These are phyloP conservation scores for Aspergillus brunneoviolaceus DNA, from an alignment of 2,329 filamentous ascomycete genomes.

Conservation along the genomic window DNA sequence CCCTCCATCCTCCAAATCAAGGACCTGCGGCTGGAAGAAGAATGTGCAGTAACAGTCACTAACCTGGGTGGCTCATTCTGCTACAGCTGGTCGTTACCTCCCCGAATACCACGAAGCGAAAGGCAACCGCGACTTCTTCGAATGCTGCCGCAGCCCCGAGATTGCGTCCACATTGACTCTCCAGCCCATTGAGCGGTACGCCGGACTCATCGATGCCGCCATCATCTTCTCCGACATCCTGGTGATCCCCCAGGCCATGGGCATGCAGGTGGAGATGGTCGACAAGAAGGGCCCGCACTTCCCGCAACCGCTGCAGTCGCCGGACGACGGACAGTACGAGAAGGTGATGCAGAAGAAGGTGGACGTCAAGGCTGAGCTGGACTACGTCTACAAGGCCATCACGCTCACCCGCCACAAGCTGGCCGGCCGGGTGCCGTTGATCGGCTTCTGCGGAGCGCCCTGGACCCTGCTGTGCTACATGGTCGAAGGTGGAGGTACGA, in stretches of 20 bases:
- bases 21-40: not conserved
- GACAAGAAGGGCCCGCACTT: slow-evolving; percentile 97
- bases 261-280: slow-evolving; percentile 98
- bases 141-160: slow-evolving; percentile 91
- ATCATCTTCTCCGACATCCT: slow-evolving; percentile 99
- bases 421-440: slow-evolving; percentile 81
- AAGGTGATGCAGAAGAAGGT: slow-evolving; percentile 74
- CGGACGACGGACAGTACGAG: slow-evolving; percentile 79
- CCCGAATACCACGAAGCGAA: slow-evolving; percentile 98
- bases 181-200: slow-evolving; percentile 90
- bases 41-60: not conserved
- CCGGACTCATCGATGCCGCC: slow-evolving; percentile 86
- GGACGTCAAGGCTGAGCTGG: slow-evolving; percentile 79
- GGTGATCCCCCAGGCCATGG: slow-evolving; percentile 95
- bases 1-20: not conserved
- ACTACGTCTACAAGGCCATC: slow-evolving; percentile 95
- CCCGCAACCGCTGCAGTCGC: slow-evolving; percentile 75
- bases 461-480: slow-evolving; percentile 99
- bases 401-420: slow-evolving; percentile 87
- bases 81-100: slow-evolving; percentile 85
- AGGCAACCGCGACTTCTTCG: slow-evolving; percentile 89
- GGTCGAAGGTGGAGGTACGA: slow-evolving; percentile 95
- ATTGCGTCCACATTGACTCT: slow-evolving; percentile 90
- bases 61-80: slow-evolving; percentile 2
- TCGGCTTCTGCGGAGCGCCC: slow-evolving; percentile 94